Evolutionary conservation across 23 red algal genomes (phyloP).

Genomic region (Gracilaria gracilis): DNA sequence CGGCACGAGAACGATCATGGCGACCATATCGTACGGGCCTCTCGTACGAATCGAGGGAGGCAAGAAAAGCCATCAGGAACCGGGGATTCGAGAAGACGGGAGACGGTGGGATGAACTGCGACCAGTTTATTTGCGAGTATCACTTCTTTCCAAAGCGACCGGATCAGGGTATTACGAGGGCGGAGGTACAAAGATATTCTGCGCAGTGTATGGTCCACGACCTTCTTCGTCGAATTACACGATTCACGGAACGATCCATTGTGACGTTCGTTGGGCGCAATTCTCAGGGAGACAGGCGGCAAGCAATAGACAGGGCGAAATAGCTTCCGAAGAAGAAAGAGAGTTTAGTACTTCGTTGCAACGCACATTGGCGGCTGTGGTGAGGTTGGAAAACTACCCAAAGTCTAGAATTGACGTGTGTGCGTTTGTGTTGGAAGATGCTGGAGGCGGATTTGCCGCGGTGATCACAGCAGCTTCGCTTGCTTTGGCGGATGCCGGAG

Average conservation of each 20-base stretch:
- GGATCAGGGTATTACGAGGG: conserved; percentile 68
- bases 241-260: conserved; percentile 60
- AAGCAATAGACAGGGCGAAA: conserved; percentile 19
- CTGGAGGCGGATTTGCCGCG: conserved; percentile 55
- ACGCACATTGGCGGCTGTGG: conserved; percentile 30
- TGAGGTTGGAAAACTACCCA: conserved; percentile 56
- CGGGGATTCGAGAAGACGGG: conserved; percentile 36
- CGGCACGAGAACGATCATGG: not conserved
- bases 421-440: conserved; percentile 70
- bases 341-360: conserved; percentile 45
- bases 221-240: conserved; percentile 43
- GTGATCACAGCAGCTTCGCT: conserved; percentile 64
- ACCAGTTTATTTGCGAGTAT: conserved; percentile 44
- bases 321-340: conserved; percentile 54
- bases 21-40: not conserved
- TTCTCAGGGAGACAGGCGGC: conserved; percentile 49
- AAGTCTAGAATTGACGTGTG: conserved; percentile 67
- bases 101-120: conserved; percentile 62
- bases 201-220: conserved; percentile 68
- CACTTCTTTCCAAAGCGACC: conserved; percentile 45
- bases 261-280: conserved; percentile 68
- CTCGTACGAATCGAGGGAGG: conserved; percentile 15
- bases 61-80: not conserved
- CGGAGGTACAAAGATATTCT: conserved; percentile 73
- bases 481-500: conserved; percentile 66